Evolutionary conservation across 2,329 filamentous ascomycete genomes (phyloP), one percentile per base, ranked within the genome.

Genomic region (Ceratocystis colombiana): DNA sequence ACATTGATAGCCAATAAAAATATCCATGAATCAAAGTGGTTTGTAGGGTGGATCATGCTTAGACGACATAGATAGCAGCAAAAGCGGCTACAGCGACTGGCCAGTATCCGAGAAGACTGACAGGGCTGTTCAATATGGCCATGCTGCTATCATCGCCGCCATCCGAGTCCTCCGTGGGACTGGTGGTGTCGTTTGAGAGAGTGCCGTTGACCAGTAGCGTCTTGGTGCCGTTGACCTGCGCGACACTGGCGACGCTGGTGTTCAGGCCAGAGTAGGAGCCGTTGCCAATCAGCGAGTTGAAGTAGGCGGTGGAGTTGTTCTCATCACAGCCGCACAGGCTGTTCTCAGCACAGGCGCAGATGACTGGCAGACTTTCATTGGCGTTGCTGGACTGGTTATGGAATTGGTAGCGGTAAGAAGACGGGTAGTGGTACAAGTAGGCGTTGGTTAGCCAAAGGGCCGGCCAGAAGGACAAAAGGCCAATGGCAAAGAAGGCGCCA

Each of bases 201-300:
- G 87, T 88, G n/a, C 89, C 89, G 73, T 91, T 90, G 73, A 93
- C 76, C 37, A 89, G 77, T 46, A 94, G 80, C 1, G 83, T 86
- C 69, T 76, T 76, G 1, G 80, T 87, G 62, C 84, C 84, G 66
- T 89, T 86, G 68, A 72, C 73, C 25, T 73, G 67, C 1, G 80
- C 82, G 0, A 92, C 81, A 12, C 78, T 80, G 66, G 89, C 80
- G 1, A 90, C 70, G 0, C 78, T 79, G 71, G 83, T 79, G 76
- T 90, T 86, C 64, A 88, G 76, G 2, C 73, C 75, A 2, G 73
- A 72, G 70, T 85, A 85, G 69, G 79, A 84, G 48, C 85, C 85
- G 72, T 88, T 82, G 65, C 86, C 88, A 55, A 92, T 78, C 8
- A 92, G 72, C 7, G 81, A 79, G 69, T 82, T 76, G 67, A 88